phyloP scores from a whole-genome alignment of 768 basidiomycete genomes.

The Termitomyces sp. region DNA sequence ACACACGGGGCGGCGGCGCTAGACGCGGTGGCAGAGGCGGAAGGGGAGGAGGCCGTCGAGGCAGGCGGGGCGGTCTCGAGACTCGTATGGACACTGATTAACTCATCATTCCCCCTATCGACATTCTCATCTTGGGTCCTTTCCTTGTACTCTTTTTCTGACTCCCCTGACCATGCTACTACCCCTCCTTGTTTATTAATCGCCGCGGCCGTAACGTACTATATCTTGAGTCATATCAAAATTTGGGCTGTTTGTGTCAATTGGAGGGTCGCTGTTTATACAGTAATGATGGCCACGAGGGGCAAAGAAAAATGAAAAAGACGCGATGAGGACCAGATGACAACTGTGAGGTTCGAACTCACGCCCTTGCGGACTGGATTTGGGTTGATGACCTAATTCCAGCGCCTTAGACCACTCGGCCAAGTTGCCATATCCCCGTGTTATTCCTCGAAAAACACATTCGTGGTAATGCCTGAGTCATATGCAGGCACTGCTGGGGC shows the following conservation, averaged over 20 bases:
- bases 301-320: too few species aligned
- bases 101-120: constrained; percentile 16
- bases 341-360: constrained; percentile 8
- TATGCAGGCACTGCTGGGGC: too few species aligned
- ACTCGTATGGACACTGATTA: constrained; percentile 55
- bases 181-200: background rate
- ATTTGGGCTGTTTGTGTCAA: too few species aligned
- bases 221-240: too few species aligned
- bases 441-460: fast-evolving
- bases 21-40: constrained; percentile 35
- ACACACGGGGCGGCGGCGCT: constrained; percentile 29
- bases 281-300: too few species aligned
- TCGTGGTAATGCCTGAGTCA: too few species aligned
- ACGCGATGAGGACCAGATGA: too few species aligned
- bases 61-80: constrained; percentile 32
- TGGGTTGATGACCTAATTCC: constrained; percentile 51
- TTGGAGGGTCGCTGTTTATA: too few species aligned
- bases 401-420: constrained; percentile 63
- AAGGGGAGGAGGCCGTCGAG: constrained; percentile 33
- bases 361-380: constrained; percentile 7
- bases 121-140: too few species aligned
- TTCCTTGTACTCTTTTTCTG: background rate
- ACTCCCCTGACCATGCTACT: background rate
- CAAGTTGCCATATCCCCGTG: constrained; percentile 35
- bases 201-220: too few species aligned